Conservation (phyloP, 2,329 filamentous ascomycete species). For the Trichoderma sp. region DNA sequence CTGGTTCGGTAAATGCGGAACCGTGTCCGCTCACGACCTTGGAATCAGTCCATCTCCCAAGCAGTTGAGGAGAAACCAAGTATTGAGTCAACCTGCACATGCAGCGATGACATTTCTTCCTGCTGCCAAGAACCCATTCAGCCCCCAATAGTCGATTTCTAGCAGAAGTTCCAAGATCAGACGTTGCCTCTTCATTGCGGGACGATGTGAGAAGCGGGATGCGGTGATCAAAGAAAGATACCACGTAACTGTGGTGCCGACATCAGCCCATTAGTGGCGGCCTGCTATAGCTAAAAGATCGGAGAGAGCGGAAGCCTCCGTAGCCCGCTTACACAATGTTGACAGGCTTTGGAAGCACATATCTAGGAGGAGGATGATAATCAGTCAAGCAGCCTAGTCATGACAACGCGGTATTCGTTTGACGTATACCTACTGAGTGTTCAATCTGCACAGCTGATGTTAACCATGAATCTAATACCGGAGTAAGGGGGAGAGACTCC, state of each 20-base stretch:
- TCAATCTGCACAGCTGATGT: not conserved
- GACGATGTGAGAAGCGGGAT: not conserved
- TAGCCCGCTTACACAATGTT: not conserved
- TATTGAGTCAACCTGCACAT: slow-evolving; percentile 10
- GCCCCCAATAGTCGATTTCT: slow-evolving; percentile 18
- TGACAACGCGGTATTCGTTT: not conserved
- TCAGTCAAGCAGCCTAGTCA: not conserved
- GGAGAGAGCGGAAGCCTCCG: not conserved
- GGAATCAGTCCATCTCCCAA: not conserved
- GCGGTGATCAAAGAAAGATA: not conserved
- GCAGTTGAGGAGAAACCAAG: not conserved
- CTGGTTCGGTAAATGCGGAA: slow-evolving; percentile 9
- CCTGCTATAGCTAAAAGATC: not conserved
- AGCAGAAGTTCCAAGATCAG: slow-evolving; percentile 26
- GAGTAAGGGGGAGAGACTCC: not conserved
- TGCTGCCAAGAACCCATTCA: slow-evolving; percentile 29
- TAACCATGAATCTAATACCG: not conserved
- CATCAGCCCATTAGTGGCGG: not conserved
- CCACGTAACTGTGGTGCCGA: not conserved
- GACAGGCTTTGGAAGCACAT: not conserved
- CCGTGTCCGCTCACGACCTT: not conserved
- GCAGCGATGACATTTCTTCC: slow-evolving; percentile 28
- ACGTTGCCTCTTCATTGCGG: slow-evolving; percentile 3
- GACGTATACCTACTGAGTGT: not conserved
- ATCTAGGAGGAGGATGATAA: not conserved